These are phyloP conservation scores for Fonsecaea nubica DNA, from an alignment of 2,329 filamentous ascomycete species.

Conservation along the genomic window DNA sequence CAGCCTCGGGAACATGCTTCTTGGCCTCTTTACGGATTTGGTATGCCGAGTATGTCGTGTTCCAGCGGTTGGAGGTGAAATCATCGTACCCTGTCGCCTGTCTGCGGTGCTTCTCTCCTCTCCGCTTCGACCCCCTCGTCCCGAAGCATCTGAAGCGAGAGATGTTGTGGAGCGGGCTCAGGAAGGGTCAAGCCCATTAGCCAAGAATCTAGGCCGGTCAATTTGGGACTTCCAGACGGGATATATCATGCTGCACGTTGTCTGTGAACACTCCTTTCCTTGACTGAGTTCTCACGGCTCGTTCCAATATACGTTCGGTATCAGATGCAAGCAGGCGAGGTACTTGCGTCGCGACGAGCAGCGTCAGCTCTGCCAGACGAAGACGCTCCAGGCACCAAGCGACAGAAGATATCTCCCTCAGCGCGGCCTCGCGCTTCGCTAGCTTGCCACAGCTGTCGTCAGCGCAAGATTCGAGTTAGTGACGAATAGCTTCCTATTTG, in stretches of 20 bases:
- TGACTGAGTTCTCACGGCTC: background rate
- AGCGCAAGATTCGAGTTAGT: conserved; percentile 10
- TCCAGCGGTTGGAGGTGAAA: background rate
- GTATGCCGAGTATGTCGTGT: background rate
- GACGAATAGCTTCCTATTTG: background rate
- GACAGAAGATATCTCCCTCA: conserved; percentile 2
- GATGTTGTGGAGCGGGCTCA: background rate
- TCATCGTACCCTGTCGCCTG: background rate
- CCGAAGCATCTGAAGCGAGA: background rate
- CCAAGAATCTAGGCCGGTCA: background rate
- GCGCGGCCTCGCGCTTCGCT: conserved; percentile 4
- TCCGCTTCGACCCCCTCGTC: background rate
- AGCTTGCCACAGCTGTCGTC: conserved; percentile 13
- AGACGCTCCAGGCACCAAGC: background rate
- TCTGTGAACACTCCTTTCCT: background rate
- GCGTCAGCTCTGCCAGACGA: background rate
- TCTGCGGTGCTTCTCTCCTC: background rate
- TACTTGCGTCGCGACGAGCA: background rate
- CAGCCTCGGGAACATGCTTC: background rate
- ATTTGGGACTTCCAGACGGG: background rate
- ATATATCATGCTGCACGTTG: background rate
- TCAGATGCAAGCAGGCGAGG: background rate
- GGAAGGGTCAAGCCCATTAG: background rate
- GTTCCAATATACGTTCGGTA: background rate
- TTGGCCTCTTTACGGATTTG: background rate